These are phyloP conservation scores for Penicillium occitanis DNA, from an alignment of 2,329 filamentous ascomycete species.

Conservation along the genomic window DNA sequence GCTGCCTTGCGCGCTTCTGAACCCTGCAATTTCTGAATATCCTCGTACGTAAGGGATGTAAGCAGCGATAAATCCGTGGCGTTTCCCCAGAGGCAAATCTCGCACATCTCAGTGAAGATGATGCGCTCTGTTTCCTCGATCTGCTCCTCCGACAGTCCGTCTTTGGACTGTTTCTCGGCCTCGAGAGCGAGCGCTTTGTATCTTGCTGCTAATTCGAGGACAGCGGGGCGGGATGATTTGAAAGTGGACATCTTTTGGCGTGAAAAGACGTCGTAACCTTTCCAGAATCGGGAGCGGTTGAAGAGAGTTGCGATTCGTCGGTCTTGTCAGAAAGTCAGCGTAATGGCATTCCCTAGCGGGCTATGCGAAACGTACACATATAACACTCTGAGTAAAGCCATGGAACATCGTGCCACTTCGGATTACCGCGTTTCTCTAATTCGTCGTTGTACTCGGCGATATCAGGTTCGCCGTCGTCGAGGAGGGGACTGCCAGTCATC, in stretches of 20 bases:
- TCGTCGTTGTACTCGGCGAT: slow-evolving; percentile 83
- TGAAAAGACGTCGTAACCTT: slow-evolving; percentile 82
- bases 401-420: slow-evolving; percentile 77
- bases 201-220: slow-evolving; percentile 75
- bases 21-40: slow-evolving; percentile 95
- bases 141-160: slow-evolving; percentile 41
- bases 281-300: slow-evolving; percentile 76
- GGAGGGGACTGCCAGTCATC: slow-evolving; percentile 58
- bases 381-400: slow-evolving; percentile 97
- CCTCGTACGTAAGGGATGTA: slow-evolving; percentile 86
- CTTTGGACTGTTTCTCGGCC: slow-evolving; percentile 55
- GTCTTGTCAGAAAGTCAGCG: slow-evolving; percentile 30
- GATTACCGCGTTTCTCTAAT: slow-evolving; percentile 68
- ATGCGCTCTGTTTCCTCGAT: slow-evolving; percentile 69
- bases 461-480: slow-evolving; percentile 74
- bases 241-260: slow-evolving; percentile 91
- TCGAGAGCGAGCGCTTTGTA: slow-evolving; percentile 73
- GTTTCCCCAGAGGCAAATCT: slow-evolving; percentile 97
- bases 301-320: slow-evolving; percentile 81
- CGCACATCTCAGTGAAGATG: slow-evolving; percentile 88
- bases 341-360: too few relatives aligned
- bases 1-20: slow-evolving; percentile 79
- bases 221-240: slow-evolving; percentile 82
- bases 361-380: slow-evolving; percentile 54
- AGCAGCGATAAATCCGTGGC: slow-evolving; percentile 91